phyloP scores from a whole-genome alignment of 768 basidiomycete genomes.

The Lactarius indigo region DNA sequence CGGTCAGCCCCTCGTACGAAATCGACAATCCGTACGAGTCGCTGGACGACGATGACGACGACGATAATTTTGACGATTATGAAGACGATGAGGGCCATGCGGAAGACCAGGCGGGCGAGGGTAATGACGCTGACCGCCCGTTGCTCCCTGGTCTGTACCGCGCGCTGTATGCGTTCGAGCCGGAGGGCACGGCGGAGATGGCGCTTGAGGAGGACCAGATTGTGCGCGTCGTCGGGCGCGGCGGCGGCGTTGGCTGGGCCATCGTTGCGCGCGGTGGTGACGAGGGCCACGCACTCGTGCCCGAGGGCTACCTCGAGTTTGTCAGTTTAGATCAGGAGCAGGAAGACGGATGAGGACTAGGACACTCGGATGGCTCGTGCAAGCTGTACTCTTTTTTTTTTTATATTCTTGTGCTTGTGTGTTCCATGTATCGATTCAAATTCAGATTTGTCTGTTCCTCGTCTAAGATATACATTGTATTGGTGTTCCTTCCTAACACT shows the following conservation, averaged over 20 bases:
- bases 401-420: not conserved
- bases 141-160: constrained; percentile 71
- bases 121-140: constrained; percentile 33
- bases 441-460: not conserved
- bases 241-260: constrained; percentile 80
- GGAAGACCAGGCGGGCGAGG: constrained; percentile 28
- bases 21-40: constrained; percentile 26
- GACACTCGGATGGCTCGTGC: not conserved
- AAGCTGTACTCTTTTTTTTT: constrained; percentile 4
- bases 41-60: constrained; percentile 27
- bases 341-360: constrained; percentile 18
- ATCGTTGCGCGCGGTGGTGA: constrained; percentile 51
- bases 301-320: constrained; percentile 71
- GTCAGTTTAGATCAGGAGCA: constrained; percentile 38
- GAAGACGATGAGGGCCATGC: constrained; percentile 24
- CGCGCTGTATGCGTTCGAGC: constrained; percentile 74
- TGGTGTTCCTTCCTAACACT: not conserved
- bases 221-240: constrained; percentile 67
- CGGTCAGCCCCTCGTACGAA: constrained; percentile 32
- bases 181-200: constrained; percentile 84
- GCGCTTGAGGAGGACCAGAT: constrained; percentile 70
- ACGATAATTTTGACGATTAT: constrained; percentile 31
- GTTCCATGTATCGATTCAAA: constrained; percentile 6
- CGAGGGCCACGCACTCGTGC: constrained; percentile 66
- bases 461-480: not conserved